Conservation (phyloP, 164 flowering plant species). For the Tetracentron sinense region DNA sequence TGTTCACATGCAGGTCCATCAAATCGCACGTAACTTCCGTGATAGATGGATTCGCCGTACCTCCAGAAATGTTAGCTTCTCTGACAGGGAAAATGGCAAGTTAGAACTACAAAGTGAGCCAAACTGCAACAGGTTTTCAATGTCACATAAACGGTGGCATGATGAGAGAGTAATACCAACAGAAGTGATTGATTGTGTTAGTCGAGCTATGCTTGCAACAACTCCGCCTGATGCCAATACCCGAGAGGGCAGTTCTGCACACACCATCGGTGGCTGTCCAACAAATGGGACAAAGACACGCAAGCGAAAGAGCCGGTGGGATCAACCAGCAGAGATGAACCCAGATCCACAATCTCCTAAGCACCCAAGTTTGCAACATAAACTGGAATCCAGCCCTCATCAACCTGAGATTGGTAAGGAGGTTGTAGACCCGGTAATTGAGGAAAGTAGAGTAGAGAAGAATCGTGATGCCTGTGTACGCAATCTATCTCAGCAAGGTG, state of each 20-base stretch:
- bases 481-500: conserved; percentile 12
- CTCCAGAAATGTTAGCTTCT: conserved; percentile 32
- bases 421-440: conserved; percentile 11
- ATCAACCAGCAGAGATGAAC: conserved; percentile 43
- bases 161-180: conserved; percentile 35
- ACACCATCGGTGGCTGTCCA: conserved; percentile 13
- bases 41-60: conserved; percentile 68
- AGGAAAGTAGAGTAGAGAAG: conserved; percentile 5
- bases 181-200: conserved; percentile 31
- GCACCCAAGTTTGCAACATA: conserved; percentile 12
- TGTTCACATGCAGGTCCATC: conserved; percentile 58
- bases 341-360: conserved; percentile 12
- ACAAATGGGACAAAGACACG: conserved; percentile 35
- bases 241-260: conserved; percentile 21
- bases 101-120: conserved; percentile 34
- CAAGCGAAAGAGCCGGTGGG: conserved; percentile 96
- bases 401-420: conserved; percentile 13
- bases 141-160: conserved; percentile 30
- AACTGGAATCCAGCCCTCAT: conserved; percentile 10
- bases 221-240: conserved; percentile 17
- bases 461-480: conserved; percentile 5
- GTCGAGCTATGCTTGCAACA: conserved; percentile 18
- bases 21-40: conserved; percentile 74
- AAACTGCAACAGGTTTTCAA: conserved; percentile 25
- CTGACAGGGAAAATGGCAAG: conserved; percentile 45